Conservation (phyloP, 1,284 basidiomycete genomes). For the Heterobasidion parviporum region DNA sequence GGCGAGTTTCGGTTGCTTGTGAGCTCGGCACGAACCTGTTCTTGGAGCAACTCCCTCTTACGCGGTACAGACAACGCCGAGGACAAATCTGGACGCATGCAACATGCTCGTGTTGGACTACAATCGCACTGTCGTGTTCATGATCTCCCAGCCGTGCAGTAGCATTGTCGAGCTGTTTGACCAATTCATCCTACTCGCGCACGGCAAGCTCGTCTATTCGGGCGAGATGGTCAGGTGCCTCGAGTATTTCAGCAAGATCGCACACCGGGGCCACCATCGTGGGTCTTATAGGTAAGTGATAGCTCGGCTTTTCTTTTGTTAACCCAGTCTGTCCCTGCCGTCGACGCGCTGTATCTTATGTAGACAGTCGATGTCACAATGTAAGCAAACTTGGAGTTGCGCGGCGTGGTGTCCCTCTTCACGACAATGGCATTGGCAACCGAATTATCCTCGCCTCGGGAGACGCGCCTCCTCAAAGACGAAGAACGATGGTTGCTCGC, state of each 20-base stretch:
- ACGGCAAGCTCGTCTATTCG: conserved; percentile 79
- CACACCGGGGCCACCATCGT: conserved; percentile 95
- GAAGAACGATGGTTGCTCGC: conserved; percentile 8
- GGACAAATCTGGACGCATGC: conserved; percentile 67
- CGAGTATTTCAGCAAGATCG: conserved; percentile 74
- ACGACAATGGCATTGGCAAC: too few relatives aligned
- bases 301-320: background rate
- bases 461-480: too few relatives aligned
- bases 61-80: too few relatives aligned
- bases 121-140: conserved; percentile 92
- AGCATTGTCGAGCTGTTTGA: conserved; percentile 96
- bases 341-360: background rate
- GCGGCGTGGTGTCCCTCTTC: conserved; percentile 12
- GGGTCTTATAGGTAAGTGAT: conserved; percentile 76
- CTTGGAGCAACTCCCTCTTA: conserved; percentile 84
- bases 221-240: conserved; percentile 71
- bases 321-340: conserved; percentile 5
- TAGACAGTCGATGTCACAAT: conserved; percentile 82
- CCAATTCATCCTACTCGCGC: conserved; percentile 79
- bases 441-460: too few relatives aligned
- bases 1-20: conserved; percentile 95
- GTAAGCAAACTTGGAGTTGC: conserved; percentile 50
- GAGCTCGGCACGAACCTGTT: conserved; percentile 95
- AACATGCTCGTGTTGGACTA: conserved; percentile 90
- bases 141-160: conserved; percentile 96